Base-by-base conservation (phyloP, 2,329 filamentous ascomycete genomes). In the Coniella vitis region DNA sequence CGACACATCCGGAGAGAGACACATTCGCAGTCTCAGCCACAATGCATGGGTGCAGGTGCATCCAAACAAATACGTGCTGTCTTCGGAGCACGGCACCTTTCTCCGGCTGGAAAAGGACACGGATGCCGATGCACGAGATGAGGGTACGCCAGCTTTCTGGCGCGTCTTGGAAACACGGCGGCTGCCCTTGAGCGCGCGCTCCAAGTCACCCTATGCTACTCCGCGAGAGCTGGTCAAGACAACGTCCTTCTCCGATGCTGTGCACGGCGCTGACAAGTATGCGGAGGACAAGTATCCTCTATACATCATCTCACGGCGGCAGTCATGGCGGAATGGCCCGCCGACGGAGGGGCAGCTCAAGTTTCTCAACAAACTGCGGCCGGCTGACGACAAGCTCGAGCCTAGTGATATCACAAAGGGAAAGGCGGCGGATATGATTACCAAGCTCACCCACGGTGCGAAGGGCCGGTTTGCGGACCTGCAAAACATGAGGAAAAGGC, bases 381-480 rank as follows among this genome's bases (percentile, higher is more conserved):
- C 66, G 1, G 68, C 76, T 45, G 66, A 72, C n/a, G 69, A 81
- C 22, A 69, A 76, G 46, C 61, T 90, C 44, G 74, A 69, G 1
- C 57, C 66, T 0, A 67, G 69, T 0, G 75, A 82, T 22, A 59
- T 95, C 50, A 90, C 78, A 13, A 93, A 90, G 61, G 91, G 91
- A 7, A 81, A 81, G 61, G 90, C 90, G 4, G 77, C 77, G 4
- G 90, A 96, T 63, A 90, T 95, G 85, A 95, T 97, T 55, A 94
- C 88, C 7, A 94, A 95, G 65, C 62, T 95, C 53, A 91, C 85
- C 64, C 86, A 93, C 62, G 91, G 91, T 1, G 88, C 87, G 1
- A 79, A 72, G 64, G 86, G 67, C 54, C 79, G 69, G 69, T 89
- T 77, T 61, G 69, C 72, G 21, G 71, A 60, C 31, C 66, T 78